Base-by-base conservation (phyloP, 169 alveolate species). In the Plasmodium relictum region DNA sequence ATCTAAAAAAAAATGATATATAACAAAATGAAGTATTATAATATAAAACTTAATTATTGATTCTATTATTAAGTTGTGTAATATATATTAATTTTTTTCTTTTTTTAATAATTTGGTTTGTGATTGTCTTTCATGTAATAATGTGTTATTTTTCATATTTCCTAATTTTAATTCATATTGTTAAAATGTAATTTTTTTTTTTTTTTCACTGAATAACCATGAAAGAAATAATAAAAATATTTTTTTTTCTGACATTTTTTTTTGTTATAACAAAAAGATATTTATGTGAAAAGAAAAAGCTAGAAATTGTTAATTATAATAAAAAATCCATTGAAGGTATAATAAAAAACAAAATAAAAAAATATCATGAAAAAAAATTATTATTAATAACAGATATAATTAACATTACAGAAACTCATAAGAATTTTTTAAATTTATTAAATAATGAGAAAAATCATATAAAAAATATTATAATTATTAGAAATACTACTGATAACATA, bases 291-390 rank as follows among this genome's bases (percentile, higher is more conserved):
- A 56, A 54, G 39, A 56, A 42, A 8, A 66, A 83, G 56, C 44
- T 83, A 45, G 42, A 83, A 31, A 66, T 52, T 44, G 83, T 66
- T 41, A 63, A 71, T n/a, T 37, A 10, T 41, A 16, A 66, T 7
- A 54, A 59, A 14, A 45, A 66, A 7, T 68, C 83, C 18, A 12
- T 22, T 14, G 14, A 24, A n/a, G 92, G 88, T 0, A n/a, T 4
- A n/a, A 24, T 86, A 58, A 44, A 71, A 86, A 86, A 86, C 52
- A 86, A 37, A 45, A 31, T 86, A 14, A 44, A 86, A 37, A 58
- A 86, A 59, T 86, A n/a, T 52, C 6, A 22, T 14, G 59, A 63
- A 16, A 63, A 74, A 42, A 69, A 86, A 20, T 12, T 86, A 41
- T 26, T 86, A 22, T 20, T 86, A 20, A 74, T 86, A 54, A 86